Base-by-base conservation (phyloP, 2,329 filamentous ascomycete species). In the Hypoxylon sp. region DNA sequence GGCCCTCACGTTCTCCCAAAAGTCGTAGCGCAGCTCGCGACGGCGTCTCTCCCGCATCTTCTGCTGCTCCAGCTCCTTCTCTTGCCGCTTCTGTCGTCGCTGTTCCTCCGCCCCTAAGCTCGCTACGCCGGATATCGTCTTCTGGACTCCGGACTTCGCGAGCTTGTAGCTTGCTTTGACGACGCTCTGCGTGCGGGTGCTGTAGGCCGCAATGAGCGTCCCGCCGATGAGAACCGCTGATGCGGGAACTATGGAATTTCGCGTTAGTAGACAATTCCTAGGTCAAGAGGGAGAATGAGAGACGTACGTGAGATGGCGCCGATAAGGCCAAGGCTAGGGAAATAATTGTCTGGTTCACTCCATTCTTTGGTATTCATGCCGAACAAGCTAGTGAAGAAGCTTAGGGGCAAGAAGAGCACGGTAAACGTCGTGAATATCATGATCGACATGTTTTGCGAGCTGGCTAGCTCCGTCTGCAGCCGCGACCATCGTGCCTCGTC, bases 391-490 rank as follows among this genome's bases (percentile, higher is more conserved):
- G 88, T 90, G 76, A 91, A 91, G 79, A 91, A 91, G 17, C 86
- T 88, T 5, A 91, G 76, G 0, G 89, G 89, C 1, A 90, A 78
- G 78, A 90, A 91, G 19, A 91, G 88, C 63, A 91, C 86, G 9
- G 86, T 88, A 64, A 88, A 88, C 0, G 83, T 88, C 8, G 88
- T 91, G 76, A 91, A 90, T 69, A 91, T 88, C 85, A 90, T 88
- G 63, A 91, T 85, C 14, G 88, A 88, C 24, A 88, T 82, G 61
- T 87, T 89, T 76, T 90, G 88, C 8, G 85, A 84, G 64, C 86
- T 87, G 0, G 89, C 88, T 0, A 90, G 84, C 70, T 91, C 88
- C 1, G 88, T 88, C 71, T 91, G 87, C 61, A 89, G 80, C 1
- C 89, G 82, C 24, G 88, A 88, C 77, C 89, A 85, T 24, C 88